phyloP scores from a whole-genome alignment of 805 yeast species.

The Spathaspora arborariae region DNA sequence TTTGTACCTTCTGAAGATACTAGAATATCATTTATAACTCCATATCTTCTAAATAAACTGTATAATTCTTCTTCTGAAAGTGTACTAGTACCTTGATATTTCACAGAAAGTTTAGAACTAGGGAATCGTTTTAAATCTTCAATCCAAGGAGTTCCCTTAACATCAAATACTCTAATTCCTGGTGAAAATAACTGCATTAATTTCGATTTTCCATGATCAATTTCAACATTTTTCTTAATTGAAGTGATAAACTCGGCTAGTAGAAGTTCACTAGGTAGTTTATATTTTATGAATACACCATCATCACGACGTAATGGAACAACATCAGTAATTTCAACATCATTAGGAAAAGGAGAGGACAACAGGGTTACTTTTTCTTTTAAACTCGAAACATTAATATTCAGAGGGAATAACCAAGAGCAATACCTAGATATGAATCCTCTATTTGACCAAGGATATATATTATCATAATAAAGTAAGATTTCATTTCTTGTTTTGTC shows the following conservation, averaged over 20 bases:
- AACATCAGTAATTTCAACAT: conserved; percentile 48
- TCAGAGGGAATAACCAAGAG: conserved; percentile 14
- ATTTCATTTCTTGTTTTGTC: conserved; percentile 29
- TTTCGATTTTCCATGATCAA: conserved; percentile 9
- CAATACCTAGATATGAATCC: conserved; percentile 17
- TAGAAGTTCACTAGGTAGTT: conserved; percentile 51
- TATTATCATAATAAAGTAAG: conserved; percentile 34
- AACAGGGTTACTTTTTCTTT: conserved; percentile 14
- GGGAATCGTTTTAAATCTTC: conserved; percentile 86
- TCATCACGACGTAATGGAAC: conserved; percentile 81
- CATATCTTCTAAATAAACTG: conserved; percentile 81
- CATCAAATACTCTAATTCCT: conserved; percentile 51
- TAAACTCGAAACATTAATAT: conserved; percentile 11
- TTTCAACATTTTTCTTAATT: conserved; percentile 45
- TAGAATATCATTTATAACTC: conserved; percentile 69
- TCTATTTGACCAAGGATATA: conserved; percentile 26
- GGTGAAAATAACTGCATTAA: conserved; percentile 30
- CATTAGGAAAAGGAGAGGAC: conserved; percentile 27
- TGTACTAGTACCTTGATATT: conserved; percentile 73
- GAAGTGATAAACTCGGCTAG: conserved; percentile 51
- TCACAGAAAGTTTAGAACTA: conserved; percentile 55
- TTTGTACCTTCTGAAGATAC: conserved; percentile 34
- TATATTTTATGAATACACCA: conserved; percentile 84
- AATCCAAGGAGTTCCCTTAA: conserved; percentile 93
- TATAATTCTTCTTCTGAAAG: conserved; percentile 80